phyloP scores from a whole-genome alignment of 371 early-diverging fungal genomes.

The Saksenaea vasiformis region DNA sequence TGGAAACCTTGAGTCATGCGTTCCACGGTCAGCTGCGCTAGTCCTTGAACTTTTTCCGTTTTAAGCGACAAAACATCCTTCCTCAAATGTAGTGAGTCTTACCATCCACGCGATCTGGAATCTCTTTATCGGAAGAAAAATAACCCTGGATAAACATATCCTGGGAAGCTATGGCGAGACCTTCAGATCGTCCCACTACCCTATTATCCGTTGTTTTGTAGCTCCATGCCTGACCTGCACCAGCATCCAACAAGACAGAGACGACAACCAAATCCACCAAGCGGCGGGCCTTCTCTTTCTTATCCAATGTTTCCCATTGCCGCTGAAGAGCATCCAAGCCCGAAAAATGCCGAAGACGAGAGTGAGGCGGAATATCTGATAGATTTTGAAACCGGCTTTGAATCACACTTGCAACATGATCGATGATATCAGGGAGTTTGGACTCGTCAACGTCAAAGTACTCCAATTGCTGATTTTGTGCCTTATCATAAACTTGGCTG shows the following conservation, averaged over 20 bases:
- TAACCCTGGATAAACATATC: slow-evolving; percentile 85
- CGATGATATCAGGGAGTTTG: slow-evolving; percentile 65
- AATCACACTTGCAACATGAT: slow-evolving; percentile 69
- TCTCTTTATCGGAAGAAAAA: slow-evolving; percentile 62
- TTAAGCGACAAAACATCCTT: not conserved
- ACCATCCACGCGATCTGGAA: slow-evolving; percentile 76
- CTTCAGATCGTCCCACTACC: slow-evolving; percentile 78
- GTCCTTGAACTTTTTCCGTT: slow-evolving; percentile 47
- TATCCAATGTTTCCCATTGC: slow-evolving; percentile 35
- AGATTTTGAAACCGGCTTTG: slow-evolving; percentile 68
- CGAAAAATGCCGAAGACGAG: slow-evolving; percentile 87
- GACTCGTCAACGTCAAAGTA: slow-evolving; percentile 73
- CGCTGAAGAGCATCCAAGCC: slow-evolving; percentile 51
- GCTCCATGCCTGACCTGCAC: slow-evolving; percentile 85
- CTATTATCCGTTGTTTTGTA: slow-evolving; percentile 51
- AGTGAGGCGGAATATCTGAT: slow-evolving; percentile 80
- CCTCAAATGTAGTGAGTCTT: slow-evolving; percentile 19
- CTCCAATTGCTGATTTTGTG: slow-evolving; percentile 45
- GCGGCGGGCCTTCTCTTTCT: slow-evolving; percentile 66
- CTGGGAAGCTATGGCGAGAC: slow-evolving; percentile 84
- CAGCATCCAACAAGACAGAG: slow-evolving; percentile 92
- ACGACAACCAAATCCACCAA: slow-evolving; percentile 86
- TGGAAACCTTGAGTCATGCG: slow-evolving; percentile 78
- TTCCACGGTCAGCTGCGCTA: slow-evolving; percentile 58
- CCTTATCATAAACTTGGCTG: slow-evolving; percentile 62